Evolutionary conservation across 1,284 basidiomycete species (phyloP).

Genomic region (Pterulicium gracile): DNA sequence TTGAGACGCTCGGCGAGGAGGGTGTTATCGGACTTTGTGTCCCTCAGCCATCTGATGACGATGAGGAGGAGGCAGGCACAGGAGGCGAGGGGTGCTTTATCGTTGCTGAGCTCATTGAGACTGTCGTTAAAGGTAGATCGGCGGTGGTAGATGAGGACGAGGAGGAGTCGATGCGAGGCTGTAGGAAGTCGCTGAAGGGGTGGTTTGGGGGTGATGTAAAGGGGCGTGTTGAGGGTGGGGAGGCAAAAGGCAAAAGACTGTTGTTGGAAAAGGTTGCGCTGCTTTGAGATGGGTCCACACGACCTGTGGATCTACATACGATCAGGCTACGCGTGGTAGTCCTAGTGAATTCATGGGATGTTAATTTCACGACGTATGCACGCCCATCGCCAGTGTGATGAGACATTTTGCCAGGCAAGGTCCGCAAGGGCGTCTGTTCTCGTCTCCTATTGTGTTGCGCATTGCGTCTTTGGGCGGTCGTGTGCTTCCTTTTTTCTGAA

Average conservation of each 20-base stretch:
- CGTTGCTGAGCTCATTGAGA: slow-evolving; percentile 65
- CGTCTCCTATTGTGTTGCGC: too few species aligned
- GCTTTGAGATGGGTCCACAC: slow-evolving; percentile 13
- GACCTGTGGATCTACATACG: too few species aligned
- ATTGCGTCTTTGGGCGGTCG: too few species aligned
- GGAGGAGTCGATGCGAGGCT: slow-evolving; percentile 23
- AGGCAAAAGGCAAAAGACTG: slow-evolving; percentile 45
- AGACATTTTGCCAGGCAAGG: too few species aligned
- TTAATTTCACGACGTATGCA: too few species aligned
- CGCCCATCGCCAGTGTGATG: too few species aligned
- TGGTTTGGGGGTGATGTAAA: slow-evolving; percentile 42
- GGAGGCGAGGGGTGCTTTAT: slow-evolving; percentile 66
- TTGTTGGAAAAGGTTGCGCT: slow-evolving; percentile 37
- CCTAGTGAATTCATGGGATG: too few species aligned
- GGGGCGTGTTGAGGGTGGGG: slow-evolving; percentile 29
- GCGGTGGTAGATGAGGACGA: slow-evolving; percentile 17
- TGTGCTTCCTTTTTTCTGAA: too few species aligned
- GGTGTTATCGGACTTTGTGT: slow-evolving; percentile 49
- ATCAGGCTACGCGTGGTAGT: too few species aligned
- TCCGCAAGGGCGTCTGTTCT: too few species aligned
- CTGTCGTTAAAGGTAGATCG: slow-evolving; percentile 29
- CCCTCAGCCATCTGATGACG: neutral
- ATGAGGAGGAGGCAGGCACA: slow-evolving; percentile 3
- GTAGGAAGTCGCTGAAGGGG: slow-evolving; percentile 35
- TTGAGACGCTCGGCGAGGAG: slow-evolving; percentile 45